Evolutionary conservation across 139 green algal genomes (phyloP), one percentile per base, ranked within the genome.

Genomic region (Ulvella scutata): DNA sequence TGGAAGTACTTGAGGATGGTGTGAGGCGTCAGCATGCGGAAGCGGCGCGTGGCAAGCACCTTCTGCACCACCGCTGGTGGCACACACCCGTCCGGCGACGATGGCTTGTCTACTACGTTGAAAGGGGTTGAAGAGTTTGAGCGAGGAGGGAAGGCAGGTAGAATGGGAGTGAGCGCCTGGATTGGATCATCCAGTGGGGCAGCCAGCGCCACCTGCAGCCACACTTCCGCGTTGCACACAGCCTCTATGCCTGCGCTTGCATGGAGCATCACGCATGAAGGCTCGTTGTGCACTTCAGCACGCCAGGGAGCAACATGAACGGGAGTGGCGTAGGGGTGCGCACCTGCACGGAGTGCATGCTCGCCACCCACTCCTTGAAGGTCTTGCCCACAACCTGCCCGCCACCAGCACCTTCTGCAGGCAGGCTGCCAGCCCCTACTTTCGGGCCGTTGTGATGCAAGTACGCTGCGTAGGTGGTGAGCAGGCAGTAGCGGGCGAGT

Each of bases 401-500:
- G n/a, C n/a, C n/a, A n/a, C n/a, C n/a, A n/a, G n/a, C n/a, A n/a
- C n/a, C n/a, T n/a, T n/a, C n/a, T n/a, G n/a, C n/a, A n/a, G n/a
- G 38, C 77, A 82, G 36, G 67, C 39, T 34, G 60, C 29, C 31
- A 2, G 74, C 39, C 73, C 81, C 78, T 23, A 39, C 38, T 9
- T 20, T 26, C 59, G 4, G n/a, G 34, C 38, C 36, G 43, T 74
- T 83, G 43, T 85, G 78, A 75, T 91, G 79, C 61, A 98, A 82
- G 82, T 91, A 98, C 20, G 79, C 87, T 0, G 90, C 78, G 76
- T 95, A 95, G 3, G 82, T 83, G 77, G 97, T 92, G 37, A 97
- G 85, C 82, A 96, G 79, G 82, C 86, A 93, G 85, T 97, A 98
- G 74, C 93, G 85, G 84, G 97, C 88, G 44, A 98, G 87, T 79